Conservation (phyloP, 345 rosid species). For the Eucalyptus tenuipes region DNA sequence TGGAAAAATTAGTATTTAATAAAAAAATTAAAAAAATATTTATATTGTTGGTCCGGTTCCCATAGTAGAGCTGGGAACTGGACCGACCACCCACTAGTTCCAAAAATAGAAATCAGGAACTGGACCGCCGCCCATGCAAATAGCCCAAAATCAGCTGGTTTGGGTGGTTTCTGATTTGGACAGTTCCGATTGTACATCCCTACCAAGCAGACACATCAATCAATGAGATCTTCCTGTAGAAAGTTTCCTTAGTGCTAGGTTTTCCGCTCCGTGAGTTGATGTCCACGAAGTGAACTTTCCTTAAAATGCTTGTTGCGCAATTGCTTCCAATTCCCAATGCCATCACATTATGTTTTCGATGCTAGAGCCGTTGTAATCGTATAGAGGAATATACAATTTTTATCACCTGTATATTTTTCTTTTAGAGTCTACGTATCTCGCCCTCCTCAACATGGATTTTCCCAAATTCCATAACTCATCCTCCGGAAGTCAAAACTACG, state of each 20-base stretch:
- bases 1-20: too few species aligned
- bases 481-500: neutral
- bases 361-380: neutral
- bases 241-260: neutral
- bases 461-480: neutral
- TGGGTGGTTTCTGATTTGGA: too few species aligned
- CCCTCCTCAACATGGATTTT: neutral
- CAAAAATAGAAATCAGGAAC: too few species aligned
- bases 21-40: too few species aligned
- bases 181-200: fast-evolving
- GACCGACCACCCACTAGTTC: fast-evolving
- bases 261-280: neutral
- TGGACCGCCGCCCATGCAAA: fast-evolving
- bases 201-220: neutral
- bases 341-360: neutral
- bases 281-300: neutral
- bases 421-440: neutral
- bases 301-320: neutral
- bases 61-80: fast-evolving
- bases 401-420: neutral
- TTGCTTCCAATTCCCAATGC: neutral
- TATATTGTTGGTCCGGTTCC: too few species aligned
- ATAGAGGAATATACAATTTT: neutral
- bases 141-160: too few species aligned
- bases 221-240: neutral